These are phyloP conservation scores for Xanthoparmelia taractica DNA, from an alignment of 495 filamentous ascomycete genomes.

Conservation along the genomic window DNA sequence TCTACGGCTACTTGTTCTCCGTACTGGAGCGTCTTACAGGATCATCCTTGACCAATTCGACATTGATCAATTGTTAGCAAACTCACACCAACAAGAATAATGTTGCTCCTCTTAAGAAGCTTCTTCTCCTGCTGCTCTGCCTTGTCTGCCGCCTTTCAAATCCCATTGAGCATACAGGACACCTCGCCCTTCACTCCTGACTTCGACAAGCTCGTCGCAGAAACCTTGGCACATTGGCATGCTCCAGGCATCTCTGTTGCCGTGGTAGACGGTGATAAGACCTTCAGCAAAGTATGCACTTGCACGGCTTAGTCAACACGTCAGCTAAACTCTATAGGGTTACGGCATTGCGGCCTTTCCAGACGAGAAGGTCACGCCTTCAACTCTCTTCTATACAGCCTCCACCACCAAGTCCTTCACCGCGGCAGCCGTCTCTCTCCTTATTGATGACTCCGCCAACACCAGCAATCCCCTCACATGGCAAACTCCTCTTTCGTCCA, in stretches of 20 bases:
- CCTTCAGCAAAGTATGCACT: conserved; percentile 38
- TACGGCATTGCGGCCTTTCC: conserved; percentile 42
- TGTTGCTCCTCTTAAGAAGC: neutral
- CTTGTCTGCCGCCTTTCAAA: neutral
- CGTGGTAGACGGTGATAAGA: conserved; percentile 39
- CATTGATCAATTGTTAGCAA: neutral
- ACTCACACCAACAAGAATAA: neutral
- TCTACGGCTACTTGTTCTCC: too few relatives aligned
- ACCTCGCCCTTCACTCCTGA: conserved; percentile 27
- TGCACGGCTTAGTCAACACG: neutral
- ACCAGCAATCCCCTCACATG: conserved; percentile 36
- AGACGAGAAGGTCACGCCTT: conserved; percentile 38
- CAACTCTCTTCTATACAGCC: conserved; percentile 36
- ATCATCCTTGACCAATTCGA: neutral
- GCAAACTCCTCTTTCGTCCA: conserved; percentile 40
- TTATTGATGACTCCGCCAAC: conserved; percentile 36
- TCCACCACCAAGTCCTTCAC: conserved; percentile 55
- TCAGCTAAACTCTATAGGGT: conserved; percentile 33
- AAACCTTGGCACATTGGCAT: conserved; percentile 40
- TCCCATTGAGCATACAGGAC: conserved; percentile 1
- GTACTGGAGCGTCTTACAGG: too few relatives aligned
- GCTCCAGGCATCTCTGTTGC: conserved; percentile 45
- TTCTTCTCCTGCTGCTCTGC: neutral
- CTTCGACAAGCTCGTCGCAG: conserved; percentile 35
- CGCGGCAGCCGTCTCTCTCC: conserved; percentile 40